Base-by-base conservation (phyloP, 805 yeast genomes). In the Kluyveromyces siamensis region DNA sequence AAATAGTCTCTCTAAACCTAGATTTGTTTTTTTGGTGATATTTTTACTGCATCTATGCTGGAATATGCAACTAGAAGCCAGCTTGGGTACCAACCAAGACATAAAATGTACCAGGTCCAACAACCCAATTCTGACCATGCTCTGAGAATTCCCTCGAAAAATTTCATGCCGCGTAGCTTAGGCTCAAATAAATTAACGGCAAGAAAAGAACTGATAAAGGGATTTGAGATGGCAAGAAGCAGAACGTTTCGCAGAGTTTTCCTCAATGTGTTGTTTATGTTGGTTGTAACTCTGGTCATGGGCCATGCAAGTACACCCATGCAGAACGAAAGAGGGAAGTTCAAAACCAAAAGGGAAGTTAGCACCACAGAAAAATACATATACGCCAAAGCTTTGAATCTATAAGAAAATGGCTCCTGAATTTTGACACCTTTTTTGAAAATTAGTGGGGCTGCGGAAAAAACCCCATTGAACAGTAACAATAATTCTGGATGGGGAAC, bases 41-140 rank as follows among this genome's bases (percentile, higher is more conserved):
- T 30, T 30, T 10, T 13, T 4, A 45, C 27, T 18, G 48, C 45
- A 16, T 44, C 44, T 7, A 45, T 40, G 27, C 50, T 45, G 17
- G 72, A 67, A n/a, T 61, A 43, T 1, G 65, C 63, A 11, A 68
- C 56, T 14, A 69, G 57, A 3, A 80, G 41, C 98, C 98, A 91
- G 6, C 81, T 74, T 2, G 97, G 95, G 37, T 82, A 63, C 96
- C 96, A 89, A 0, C 88, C 86, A 40, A 83, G 68, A 39, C 80
- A 71, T 1, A 89, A 61, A 21, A 86, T 76, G 49, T 79, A 74
- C 90, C 96, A 88, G 0, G 96, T 85, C 91, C 96, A 88, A 50
- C 85, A 82, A 48, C 84, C 84, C 49, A 86, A 67, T 37, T 81
- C 77, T 25, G 70, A 60, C 84, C 90, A 87, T 2, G 87, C 79